Evolutionary conservation across 176 grass and related monocot species (phyloP).

Genomic region (Carex kokanica): DNA sequence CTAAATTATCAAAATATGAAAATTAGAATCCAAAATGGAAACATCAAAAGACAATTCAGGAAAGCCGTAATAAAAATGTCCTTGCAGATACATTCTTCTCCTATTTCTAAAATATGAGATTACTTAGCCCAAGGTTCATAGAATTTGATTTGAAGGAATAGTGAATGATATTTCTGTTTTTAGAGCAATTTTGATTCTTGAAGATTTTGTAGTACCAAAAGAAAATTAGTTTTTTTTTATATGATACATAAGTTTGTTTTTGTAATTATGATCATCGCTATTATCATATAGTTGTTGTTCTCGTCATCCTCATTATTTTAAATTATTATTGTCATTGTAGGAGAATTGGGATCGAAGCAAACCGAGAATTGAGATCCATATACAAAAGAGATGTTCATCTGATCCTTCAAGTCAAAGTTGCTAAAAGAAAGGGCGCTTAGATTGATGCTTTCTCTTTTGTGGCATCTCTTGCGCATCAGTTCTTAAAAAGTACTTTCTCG

Average conservation of each 20-base stretch:
- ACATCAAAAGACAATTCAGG: neutral
- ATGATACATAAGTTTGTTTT: neutral
- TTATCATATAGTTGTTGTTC: neutral
- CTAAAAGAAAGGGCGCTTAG: conserved; percentile 61
- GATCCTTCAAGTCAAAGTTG: conserved; percentile 90
- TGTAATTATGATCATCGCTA: no score
- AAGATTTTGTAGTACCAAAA: neutral
- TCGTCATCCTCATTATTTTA: neutral
- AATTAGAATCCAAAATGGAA: neutral
- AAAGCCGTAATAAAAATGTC: neutral
- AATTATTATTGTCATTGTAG: conserved; percentile 33
- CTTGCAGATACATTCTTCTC: neutral
- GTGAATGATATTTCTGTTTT: neutral
- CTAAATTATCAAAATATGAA: neutral
- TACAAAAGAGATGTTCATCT: conserved; percentile 94
- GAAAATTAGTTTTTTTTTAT: neutral
- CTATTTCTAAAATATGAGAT: neutral
- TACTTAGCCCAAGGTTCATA: neutral
- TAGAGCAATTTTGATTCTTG: neutral
- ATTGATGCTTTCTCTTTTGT: conserved; percentile 12
- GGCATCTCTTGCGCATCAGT: neutral
- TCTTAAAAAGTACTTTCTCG: neutral
- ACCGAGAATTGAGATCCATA: conserved; percentile 90
- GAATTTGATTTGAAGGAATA: neutral
- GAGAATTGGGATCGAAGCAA: conserved; percentile 98